Base-by-base conservation (phyloP, 495 filamentous ascomycete genomes). In the Hypomontagnella monticulosa region DNA sequence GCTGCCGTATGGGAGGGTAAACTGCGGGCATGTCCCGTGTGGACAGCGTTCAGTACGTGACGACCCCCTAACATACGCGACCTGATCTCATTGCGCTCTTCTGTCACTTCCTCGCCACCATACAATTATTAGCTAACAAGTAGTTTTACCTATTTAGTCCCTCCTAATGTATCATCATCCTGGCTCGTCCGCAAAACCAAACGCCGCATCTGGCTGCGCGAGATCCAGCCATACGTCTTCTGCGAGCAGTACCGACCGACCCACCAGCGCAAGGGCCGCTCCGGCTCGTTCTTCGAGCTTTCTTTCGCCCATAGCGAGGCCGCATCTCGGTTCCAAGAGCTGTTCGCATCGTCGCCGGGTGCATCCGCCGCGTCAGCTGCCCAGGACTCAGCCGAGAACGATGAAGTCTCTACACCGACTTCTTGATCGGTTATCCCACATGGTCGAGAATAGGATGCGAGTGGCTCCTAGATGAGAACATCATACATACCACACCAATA, bases 21-120 rank as follows among this genome's bases (percentile, higher is more conserved):
- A 50, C 66, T 84, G 7, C 70, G 72, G 41, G 76, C 73, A 32
- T 84, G 82, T 53, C 90, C 90, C 0, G 84, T 92, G 16, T 93
- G 90, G 90, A 92, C 88, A 4, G 89, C 90, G 0, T 93, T 92
- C 66, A 73, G 83, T 86, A 76, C 12, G 77, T 62, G 44, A 18
- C 56, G 38, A 14, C 19, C 16, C 41, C 16, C 14, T 37, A 33
- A 32, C 36, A 27, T 27, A 10, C 0, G 23, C 4, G 2, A 40
- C 1, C 32, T 1, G 33, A 19, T 23, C 14, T 9, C 16, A 7
- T 27, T 38, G 37, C 15, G 15, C 18, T 41, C 34, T 43, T 12
- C 27, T 11, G 8, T 15, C 20, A 33, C 7, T 23, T 30, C 6
- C 38, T 2, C 27, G 9, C 4, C 14, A 0, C 10, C 37, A 3